Evolutionary conservation across 345 rosid genomes (phyloP).

Genomic region (Chamaenerion angustifolium): DNA sequence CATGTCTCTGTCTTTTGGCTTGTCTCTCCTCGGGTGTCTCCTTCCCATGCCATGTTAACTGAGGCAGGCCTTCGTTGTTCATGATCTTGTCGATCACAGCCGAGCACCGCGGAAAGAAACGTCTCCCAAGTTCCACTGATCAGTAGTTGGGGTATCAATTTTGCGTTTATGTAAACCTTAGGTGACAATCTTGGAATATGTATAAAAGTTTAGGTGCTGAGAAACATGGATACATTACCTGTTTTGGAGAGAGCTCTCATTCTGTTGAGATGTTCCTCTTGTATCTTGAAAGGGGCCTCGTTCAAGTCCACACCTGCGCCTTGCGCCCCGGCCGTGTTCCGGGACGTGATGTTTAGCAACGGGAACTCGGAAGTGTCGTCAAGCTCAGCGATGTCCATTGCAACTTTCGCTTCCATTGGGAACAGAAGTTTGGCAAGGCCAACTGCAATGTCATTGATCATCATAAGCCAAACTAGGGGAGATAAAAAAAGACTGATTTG

Average conservation of each 20-base stretch:
- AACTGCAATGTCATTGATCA: slow-evolving; percentile 22
- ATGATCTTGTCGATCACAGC: slow-evolving; percentile 57
- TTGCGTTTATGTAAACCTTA: not conserved
- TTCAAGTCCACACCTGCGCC: slow-evolving; percentile 48
- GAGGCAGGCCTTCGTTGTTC: slow-evolving; percentile 43
- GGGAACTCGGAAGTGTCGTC: slow-evolving; percentile 56
- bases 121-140: slow-evolving; percentile 63
- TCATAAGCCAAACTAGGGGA: too few relatives aligned
- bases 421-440: slow-evolving; percentile 67
- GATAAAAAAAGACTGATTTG: too few relatives aligned
- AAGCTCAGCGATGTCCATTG: slow-evolving; percentile 45
- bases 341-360: slow-evolving; percentile 23
- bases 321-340: slow-evolving; percentile 16
- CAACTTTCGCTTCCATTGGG: slow-evolving; percentile 72
- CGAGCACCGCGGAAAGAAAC: slow-evolving; percentile 70
- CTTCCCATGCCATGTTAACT: slow-evolving; percentile 37
- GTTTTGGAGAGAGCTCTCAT: slow-evolving; percentile 51
- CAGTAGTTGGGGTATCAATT: too few relatives aligned
- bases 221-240: slow-evolving; percentile 22
- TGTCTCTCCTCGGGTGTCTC: slow-evolving; percentile 37
- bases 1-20: slow-evolving; percentile 39
- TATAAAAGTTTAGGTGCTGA: not conserved
- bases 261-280: slow-evolving; percentile 59
- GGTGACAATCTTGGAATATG: not conserved
- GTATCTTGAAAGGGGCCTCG: slow-evolving; percentile 45